Conservation (phyloP, 176 grass and related monocot species). For the Neostapfia colusana region DNA sequence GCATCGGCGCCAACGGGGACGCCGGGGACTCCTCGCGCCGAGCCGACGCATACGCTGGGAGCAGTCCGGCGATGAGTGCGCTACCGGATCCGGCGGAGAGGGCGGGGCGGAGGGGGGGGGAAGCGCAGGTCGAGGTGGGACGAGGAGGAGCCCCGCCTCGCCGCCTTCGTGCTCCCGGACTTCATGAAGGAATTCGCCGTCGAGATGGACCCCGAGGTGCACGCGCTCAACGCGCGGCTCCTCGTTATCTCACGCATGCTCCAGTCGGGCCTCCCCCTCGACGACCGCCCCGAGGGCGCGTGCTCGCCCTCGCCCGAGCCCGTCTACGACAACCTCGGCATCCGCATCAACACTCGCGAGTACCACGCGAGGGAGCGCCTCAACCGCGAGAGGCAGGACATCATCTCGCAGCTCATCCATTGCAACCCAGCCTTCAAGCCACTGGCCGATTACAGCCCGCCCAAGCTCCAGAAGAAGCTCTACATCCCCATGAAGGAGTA, state of each 20-base stretch:
- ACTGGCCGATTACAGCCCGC: slow-evolving; percentile 79
- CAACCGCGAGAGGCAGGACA: slow-evolving; percentile 86
- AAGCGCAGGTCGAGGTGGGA: slow-evolving; percentile 94
- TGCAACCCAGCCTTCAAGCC: slow-evolving; percentile 91
- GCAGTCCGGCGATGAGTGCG: slow-evolving; percentile 51
- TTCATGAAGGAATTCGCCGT: slow-evolving; percentile 98
- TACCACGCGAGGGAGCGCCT: slow-evolving; percentile 76
- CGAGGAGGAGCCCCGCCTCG: slow-evolving; percentile 78
- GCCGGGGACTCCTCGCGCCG: slow-evolving; percentile 46
- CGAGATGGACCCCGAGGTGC: slow-evolving; percentile 90
- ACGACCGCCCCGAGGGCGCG: slow-evolving; percentile 77
- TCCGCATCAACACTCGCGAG: slow-evolving; percentile 92
- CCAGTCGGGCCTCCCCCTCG: slow-evolving; percentile 63
- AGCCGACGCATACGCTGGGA: slow-evolving; percentile 87
- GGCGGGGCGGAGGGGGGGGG: slow-evolving; percentile 38
- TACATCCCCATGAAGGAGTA: slow-evolving; percentile 98
- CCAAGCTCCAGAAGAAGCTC: slow-evolving; percentile 94
- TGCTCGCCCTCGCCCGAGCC: slow-evolving; percentile 84
- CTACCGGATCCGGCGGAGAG: slow-evolving; percentile 46
- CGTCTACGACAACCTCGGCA: slow-evolving; percentile 87
- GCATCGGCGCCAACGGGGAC: slow-evolving; percentile 12
- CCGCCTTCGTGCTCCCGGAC: slow-evolving; percentile 67
- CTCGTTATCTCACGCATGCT: slow-evolving; percentile 77
- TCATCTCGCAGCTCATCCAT: slow-evolving; percentile 96
- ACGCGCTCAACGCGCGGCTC: slow-evolving; percentile 76